Base-by-base conservation (phyloP, 352 stramenopile genomes). In the Phytophthora citricola region DNA sequence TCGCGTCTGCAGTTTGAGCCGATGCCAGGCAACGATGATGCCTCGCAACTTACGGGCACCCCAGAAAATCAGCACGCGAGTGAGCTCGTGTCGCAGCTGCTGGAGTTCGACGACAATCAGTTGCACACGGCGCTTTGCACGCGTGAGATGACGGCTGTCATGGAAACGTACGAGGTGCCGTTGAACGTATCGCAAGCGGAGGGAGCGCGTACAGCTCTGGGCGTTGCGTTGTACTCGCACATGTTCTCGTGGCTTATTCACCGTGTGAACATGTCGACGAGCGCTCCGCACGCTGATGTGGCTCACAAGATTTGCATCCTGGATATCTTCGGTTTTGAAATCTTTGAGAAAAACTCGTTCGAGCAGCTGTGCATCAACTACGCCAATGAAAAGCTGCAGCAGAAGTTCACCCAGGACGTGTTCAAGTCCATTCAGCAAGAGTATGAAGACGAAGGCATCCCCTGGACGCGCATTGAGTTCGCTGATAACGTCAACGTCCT, bases 301-400 rank as follows among this genome's bases (percentile, higher is more conserved):
- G 68, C 69, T 29, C 85, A 90, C 69, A 92, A 93, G 66, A 91
- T 92, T 62, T 91, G 92, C 69, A 95, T 98, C 45, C 69, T 99
- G 22, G 97, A 99, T 85, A 99, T 99, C 69, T 99, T 99, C 82
- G 97, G 97, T 5, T 99, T 99, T 79, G 97, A 99, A 76, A 98
- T 97, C 34, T 99, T 99, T 58, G 87, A 97, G 49, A 89, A 87
- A 56, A 99, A 99, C 78, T 98, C 90, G 44, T 99, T 98, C 73
- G 95, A 99, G 70, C 94, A 98, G 63, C 63, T 98, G 20, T 98
- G 94, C 53, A 99, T 99, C 74, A 99, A 99, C 73, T 98, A 98
- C 72, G 95, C 93, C 44, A 99, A 99, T 67, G 94, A 99, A 67
- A 94, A 95, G 46, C 79, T 99, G 10, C 96, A 99, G 75, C 85